Conservation (phyloP, 768 basidiomycete species). For the Collybiopsis luxurians region DNA sequence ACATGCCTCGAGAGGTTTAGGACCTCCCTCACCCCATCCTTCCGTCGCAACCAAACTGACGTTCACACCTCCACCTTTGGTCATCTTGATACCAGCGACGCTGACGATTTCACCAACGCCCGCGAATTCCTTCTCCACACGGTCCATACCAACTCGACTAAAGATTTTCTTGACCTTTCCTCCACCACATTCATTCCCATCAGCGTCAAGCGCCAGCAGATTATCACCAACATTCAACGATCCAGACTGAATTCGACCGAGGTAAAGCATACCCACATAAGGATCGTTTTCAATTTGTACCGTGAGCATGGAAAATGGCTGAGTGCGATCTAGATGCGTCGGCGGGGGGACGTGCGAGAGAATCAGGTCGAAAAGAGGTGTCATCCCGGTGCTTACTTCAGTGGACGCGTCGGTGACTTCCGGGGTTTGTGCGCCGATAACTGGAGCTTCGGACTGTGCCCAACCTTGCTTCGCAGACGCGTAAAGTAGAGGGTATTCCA, state of each 20-base stretch:
- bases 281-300: conserved; percentile 50
- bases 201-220: conserved; percentile 35
- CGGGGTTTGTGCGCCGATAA: conserved; percentile 2
- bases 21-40: conserved; percentile 41
- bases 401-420: conserved; percentile 10
- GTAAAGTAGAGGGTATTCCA: conserved; percentile 49
- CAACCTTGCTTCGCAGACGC: conserved; percentile 51
- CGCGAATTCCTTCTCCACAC: conserved; percentile 41
- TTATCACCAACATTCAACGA: conserved; percentile 36
- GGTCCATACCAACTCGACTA: conserved; percentile 35
- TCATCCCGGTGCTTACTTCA: conserved; percentile 29
- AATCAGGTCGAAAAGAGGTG: conserved; percentile 44
- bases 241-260: conserved; percentile 45
- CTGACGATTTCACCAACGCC: conserved; percentile 50
- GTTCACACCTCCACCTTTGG: conserved; percentile 41
- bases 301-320: conserved; percentile 50
- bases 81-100: conserved; percentile 39
- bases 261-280: conserved; percentile 47
- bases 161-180: conserved; percentile 49
- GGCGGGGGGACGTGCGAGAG: conserved; percentile 42
- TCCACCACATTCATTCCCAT: conserved; percentile 46
- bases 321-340: conserved; percentile 29
- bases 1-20: conserved; percentile 36
- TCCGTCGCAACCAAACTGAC: conserved; percentile 42
- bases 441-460: conserved; percentile 32